A percentile compares a stretch with the other conserved stretches of the same genome.
Evolutionary conservation across 768 basidiomycete species (phyloP).

Genomic region (Termitomyces sp.): DNA sequence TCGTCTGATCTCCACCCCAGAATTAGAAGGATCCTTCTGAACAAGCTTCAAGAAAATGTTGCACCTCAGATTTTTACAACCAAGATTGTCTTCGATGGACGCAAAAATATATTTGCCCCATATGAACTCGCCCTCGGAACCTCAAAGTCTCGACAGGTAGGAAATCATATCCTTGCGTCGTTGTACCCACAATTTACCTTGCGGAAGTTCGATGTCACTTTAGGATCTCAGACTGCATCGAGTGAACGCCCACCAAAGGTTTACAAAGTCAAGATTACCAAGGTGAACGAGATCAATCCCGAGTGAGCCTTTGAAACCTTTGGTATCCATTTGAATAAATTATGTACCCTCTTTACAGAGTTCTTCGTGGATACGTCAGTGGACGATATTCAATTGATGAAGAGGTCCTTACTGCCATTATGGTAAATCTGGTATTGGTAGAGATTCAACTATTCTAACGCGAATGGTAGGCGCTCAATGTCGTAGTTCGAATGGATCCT

Average conservation of each 20-base stretch:
- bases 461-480: constrained; percentile 54
- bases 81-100: constrained; percentile 68
- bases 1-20: constrained; percentile 23
- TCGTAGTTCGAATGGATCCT: constrained; percentile 72
- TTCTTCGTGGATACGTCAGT: constrained; percentile 54
- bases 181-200: constrained; percentile 6
- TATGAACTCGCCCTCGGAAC: constrained; percentile 7
- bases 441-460: neutral
- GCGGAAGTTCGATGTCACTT: constrained; percentile 13
- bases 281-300: constrained; percentile 52
- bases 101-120: constrained; percentile 34
- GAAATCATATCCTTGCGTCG: constrained; percentile 1
- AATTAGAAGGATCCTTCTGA: constrained; percentile 64
- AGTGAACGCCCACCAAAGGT: constrained; percentile 36
- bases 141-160: constrained; percentile 4
- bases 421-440: constrained; percentile 28
- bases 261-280: constrained; percentile 48
- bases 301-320: constrained; percentile 17
- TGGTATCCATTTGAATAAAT: neutral
- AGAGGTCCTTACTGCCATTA: constrained; percentile 52
- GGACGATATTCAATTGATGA: constrained; percentile 69
- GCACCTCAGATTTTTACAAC: constrained; percentile 61
- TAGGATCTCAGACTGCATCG: constrained; percentile 35
- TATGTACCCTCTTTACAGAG: constrained; percentile 32
- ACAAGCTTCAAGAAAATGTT: constrained; percentile 44